These are phyloP conservation scores for Euphrasia arctica DNA, from an alignment of 305 asterid species.

Conservation along the genomic window DNA sequence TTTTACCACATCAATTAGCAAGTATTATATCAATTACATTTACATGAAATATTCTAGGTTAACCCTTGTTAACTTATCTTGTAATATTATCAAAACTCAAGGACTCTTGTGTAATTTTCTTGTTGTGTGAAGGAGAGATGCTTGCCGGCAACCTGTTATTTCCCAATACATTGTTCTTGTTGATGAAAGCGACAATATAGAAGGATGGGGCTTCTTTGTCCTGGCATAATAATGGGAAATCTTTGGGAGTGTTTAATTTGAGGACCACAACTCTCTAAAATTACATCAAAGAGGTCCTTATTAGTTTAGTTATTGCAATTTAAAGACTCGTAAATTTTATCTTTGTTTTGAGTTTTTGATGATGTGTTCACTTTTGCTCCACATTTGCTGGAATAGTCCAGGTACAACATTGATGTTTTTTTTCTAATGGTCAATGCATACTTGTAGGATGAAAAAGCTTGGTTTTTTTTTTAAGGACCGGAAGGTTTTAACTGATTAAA, in stretches of 20 bases:
- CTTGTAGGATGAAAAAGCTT: too few species aligned
- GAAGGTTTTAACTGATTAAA: too few species aligned
- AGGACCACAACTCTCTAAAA: conserved; percentile 23
- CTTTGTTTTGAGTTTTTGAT: conserved; percentile 2
- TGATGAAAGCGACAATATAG: neutral
- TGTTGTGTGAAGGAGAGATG: conserved; percentile 2
- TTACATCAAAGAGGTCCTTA: conserved; percentile 18
- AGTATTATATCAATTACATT: too few species aligned
- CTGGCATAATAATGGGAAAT: conserved; percentile 7
- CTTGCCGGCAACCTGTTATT: neutral
- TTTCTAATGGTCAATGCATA: too few species aligned
- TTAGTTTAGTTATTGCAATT: conserved; percentile 18
- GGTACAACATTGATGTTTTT: too few species aligned
- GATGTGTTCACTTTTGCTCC: conserved; percentile 17
- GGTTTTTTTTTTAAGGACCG: too few species aligned
- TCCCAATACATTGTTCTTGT: neutral
- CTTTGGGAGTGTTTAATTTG: conserved; percentile 16
- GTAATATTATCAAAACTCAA: neutral
- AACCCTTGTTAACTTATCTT: neutral
- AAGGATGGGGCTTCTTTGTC: neutral
- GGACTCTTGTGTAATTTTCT: neutral
- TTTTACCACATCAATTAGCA: too few species aligned
- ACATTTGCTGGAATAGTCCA: neutral
- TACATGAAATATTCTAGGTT: too few species aligned
- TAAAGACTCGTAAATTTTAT: conserved; percentile 1